Evolutionary conservation across 306 rosid genomes (phyloP), one percentile per base, ranked within the genome.

Genomic region (Lupinus albus): DNA sequence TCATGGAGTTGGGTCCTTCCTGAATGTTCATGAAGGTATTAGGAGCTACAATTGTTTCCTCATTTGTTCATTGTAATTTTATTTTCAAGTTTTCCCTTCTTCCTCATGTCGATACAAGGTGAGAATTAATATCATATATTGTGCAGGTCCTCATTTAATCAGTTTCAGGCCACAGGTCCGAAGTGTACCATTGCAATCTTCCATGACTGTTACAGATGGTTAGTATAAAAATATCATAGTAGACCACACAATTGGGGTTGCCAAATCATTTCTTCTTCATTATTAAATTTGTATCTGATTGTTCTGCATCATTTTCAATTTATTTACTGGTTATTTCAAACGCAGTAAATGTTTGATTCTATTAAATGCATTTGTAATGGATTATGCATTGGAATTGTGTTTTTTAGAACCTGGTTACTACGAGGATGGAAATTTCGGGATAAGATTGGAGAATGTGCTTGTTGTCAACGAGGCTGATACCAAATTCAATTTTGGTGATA

Each of bases 151-250:
- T 54, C 99, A 94, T 55, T 73, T 88, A 45, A 94, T 94, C 84
- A 94, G 99, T 86, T 94, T 90, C 83, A 90, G 96, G 76, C 90
- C 87, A 48, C 96, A 83, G 25, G 90, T 88, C 67, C 88, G 89
- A 66, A 88, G 86, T 82, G 96, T 94, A 72, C 92, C 99, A 0
- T 73, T 94, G 71, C 95, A 90, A 81, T 87, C 88, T 72, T 83
- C 90, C 56, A 94, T 94, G 99, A 86, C 99, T 21, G 99, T 90
- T 39, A 86, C 99, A 17, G 99, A 94, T 78, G 99, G 99, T 94
- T 79, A 77, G 92, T 86, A 11, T 70, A 72, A 41, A 11, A 33
- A n/a, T 55, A 30, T 41, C 28, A 14, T 60, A 28, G 44, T 32
- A 50, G 63, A 11, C 71, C 44, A 11, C 36, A 38, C 18, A 11